Conservation (phyloP, 371 early-diverging fungal species). For the Thermomucor indicae-seudaticae region DNA sequence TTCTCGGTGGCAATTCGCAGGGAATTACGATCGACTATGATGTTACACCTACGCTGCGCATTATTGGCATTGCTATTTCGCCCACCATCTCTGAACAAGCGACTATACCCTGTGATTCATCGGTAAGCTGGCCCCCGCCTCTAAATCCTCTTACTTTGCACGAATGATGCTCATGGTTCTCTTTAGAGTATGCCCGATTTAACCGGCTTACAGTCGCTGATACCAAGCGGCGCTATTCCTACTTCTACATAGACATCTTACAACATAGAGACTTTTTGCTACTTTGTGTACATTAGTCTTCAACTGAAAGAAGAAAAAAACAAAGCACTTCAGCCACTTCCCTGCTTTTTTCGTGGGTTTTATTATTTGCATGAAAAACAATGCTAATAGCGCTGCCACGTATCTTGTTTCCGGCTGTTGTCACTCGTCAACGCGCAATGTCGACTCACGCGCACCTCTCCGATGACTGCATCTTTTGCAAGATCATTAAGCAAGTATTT, state of each 20-base stretch:
- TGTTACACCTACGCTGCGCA: slow-evolving; percentile 17
- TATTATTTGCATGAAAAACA: too few relatives aligned
- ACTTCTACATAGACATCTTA: neutral
- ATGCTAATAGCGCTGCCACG: too few relatives aligned
- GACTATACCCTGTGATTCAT: slow-evolving; percentile 9
- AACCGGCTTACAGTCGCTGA: neutral
- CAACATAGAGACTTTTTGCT: neutral
- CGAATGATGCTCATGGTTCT: neutral
- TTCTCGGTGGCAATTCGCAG: slow-evolving; percentile 13
- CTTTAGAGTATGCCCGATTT: neutral
- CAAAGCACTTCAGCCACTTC: too few relatives aligned
- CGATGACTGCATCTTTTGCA: slow-evolving; percentile 85
- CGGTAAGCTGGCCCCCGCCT: slow-evolving; percentile 6
- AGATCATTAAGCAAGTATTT: slow-evolving; percentile 64
- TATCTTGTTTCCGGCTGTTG: neutral
- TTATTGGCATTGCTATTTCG: slow-evolving; percentile 22
- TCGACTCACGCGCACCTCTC: slow-evolving; percentile 22
- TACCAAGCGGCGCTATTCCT: neutral
- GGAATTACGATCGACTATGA: slow-evolving; percentile 46
- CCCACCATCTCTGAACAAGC: slow-evolving; percentile 7
- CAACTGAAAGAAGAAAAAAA: neutral
- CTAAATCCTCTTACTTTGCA: neutral
- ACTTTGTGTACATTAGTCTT: neutral
- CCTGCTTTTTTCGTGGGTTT: too few relatives aligned
- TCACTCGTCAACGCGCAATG: slow-evolving; percentile 4